Evolutionary conservation across 2,329 filamentous ascomycete species (phyloP).

Genomic region (Penicillium sp.): DNA sequence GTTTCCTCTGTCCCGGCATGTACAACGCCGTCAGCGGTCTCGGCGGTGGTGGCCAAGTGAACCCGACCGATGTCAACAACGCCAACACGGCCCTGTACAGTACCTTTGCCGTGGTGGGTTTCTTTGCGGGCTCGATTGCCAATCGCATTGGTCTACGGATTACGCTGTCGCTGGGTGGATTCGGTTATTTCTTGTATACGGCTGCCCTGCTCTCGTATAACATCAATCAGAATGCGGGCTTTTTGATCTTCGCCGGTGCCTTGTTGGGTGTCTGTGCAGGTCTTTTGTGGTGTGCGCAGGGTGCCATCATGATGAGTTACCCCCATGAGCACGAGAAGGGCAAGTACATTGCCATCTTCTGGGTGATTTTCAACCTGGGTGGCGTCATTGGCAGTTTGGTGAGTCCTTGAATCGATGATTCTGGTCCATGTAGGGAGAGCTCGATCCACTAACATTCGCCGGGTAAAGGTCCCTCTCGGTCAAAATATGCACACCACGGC

Average conservation of each 20-base stretch:
- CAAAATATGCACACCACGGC: slow-evolving; percentile 50
- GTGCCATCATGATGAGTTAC: slow-evolving; percentile 72
- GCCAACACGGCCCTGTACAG: slow-evolving; percentile 73
- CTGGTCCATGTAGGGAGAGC: not conserved
- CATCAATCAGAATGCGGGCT: slow-evolving; percentile 52
- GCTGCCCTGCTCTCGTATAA: slow-evolving; percentile 56
- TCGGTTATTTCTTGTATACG: slow-evolving; percentile 55
- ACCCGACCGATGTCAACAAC: slow-evolving; percentile 63
- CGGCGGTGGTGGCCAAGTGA: slow-evolving; percentile 65
- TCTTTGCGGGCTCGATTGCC: slow-evolving; percentile 60
- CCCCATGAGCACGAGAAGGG: slow-evolving; percentile 81
- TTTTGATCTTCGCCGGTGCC: slow-evolving; percentile 55
- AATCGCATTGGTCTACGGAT: slow-evolving; percentile 50
- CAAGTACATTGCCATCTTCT: slow-evolving; percentile 86
- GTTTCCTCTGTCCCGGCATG: slow-evolving; percentile 74
- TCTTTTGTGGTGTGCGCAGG: slow-evolving; percentile 56
- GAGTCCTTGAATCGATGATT: slow-evolving; percentile 34
- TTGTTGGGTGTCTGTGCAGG: slow-evolving; percentile 55
- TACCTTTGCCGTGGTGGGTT: slow-evolving; percentile 68
- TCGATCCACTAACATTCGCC: not conserved
- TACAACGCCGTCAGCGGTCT: slow-evolving; percentile 70
- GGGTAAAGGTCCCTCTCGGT: slow-evolving; percentile 47
- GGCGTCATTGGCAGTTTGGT: slow-evolving; percentile 80
- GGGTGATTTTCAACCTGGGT: slow-evolving; percentile 93
- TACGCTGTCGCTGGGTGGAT: slow-evolving; percentile 51